Evolutionary conservation across 2,329 filamentous ascomycete genomes (phyloP), one percentile per base, ranked within the genome.

Genomic region (Microcyclosporella mali): DNA sequence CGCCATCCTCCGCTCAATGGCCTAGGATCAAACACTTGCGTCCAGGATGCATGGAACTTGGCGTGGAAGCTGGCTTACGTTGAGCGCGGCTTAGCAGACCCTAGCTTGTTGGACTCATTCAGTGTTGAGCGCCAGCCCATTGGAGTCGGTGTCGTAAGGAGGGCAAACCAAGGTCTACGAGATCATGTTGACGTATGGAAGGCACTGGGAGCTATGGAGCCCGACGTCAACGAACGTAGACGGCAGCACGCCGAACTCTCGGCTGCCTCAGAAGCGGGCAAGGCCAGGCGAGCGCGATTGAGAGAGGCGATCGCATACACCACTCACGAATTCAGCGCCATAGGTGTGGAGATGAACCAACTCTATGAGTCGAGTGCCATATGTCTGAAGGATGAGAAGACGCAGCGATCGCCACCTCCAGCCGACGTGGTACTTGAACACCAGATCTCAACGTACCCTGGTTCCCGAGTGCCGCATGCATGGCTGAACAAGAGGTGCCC

Each of bases 301-400:
- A 44, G 47, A n/a, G 51, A 58, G 29, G 55, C 55, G 9, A 49
- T 64, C 37, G 52, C 55, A 12, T 53, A 61, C 33, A 57, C 56
- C 3, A 53, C 53, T 19, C 59, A 62, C 17, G 62, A 64, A 54
- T 76, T 75, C 47, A 73, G 77, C 44, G 76, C 67, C 2, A 64
- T 81, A 11, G 78, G 78, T 1, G 64, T 75, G 11, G 75, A 79
- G 52, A 80, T 80, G 76, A 74, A 74, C 51, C 78, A 81, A 54
- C 63, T 62, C 3, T 82, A 81, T 50, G 48, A 61, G 6, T 69
- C 69, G 1, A 37, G 48, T 1, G 75, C 70, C 2, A 57, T 62
- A 2, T 56, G 53, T 34, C 15, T 50, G n/a, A 39, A 41, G 17
- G 57, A 62, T 37, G 59, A 63, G 43, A 53, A 52, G 32, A 41